Conservation (phyloP, 1,284 basidiomycete species). For the Earliella scabrosa region DNA sequence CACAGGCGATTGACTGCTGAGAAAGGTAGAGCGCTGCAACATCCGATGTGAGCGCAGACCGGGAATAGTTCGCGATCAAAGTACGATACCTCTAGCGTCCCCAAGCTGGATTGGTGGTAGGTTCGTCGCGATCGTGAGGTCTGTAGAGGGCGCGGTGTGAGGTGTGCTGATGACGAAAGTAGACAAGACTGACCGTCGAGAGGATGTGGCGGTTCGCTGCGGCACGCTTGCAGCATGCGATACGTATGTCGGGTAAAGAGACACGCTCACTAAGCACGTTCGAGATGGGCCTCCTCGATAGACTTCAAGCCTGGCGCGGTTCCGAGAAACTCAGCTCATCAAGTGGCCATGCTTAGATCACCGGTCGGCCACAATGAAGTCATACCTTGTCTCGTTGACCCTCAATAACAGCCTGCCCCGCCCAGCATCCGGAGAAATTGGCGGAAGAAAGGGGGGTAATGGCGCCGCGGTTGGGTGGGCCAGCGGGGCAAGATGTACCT, state of each 20-base stretch:
- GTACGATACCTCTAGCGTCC: not conserved
- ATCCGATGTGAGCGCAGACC: no score
- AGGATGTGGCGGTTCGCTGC: constrained; percentile 1
- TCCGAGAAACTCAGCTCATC: constrained; percentile 7
- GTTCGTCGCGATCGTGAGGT: constrained; percentile 4
- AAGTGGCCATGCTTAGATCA: constrained; percentile 3
- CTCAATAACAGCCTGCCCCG: not conserved
- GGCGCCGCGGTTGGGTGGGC: constrained; percentile 5
- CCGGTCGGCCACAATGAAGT: constrained; percentile 8
- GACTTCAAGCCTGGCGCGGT: constrained; percentile 1
- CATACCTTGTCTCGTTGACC: constrained; percentile 11
- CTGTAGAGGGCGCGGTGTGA: not conserved
- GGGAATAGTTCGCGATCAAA: no score
- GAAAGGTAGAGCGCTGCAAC: not conserved
- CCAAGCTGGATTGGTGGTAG: not conserved
- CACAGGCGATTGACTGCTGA: not conserved
- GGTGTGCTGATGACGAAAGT: not conserved
- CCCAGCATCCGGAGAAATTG: constrained; percentile 16
- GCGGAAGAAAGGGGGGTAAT: constrained; percentile 10
- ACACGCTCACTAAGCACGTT: constrained; percentile 1
- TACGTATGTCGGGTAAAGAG: constrained; percentile 4
- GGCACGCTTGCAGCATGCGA: constrained; percentile 11
- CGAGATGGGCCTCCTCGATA: not conserved
- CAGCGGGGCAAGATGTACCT: constrained; percentile 11
- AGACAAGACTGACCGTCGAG: constrained; percentile 2